A percentile compares a stretch with the other conserved stretches of the same genome.
phyloP scores from a whole-genome alignment of 768 basidiomycete species.

The Trametes cubensis region DNA sequence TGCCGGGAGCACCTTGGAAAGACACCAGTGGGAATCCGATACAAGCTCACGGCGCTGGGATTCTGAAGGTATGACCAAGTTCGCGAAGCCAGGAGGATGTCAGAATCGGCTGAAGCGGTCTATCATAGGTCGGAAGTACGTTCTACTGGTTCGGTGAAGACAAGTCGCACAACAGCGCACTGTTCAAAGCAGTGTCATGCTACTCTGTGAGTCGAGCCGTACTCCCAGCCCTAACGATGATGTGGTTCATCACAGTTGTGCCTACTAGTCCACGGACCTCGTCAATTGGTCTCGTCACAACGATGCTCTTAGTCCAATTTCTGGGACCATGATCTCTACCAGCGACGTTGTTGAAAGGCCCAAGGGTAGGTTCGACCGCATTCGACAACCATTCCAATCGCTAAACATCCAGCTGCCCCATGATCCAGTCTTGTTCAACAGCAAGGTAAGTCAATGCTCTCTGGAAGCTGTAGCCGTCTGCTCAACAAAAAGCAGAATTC shows the following conservation, averaged over 20 bases:
- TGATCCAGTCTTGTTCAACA: slow-evolving; percentile 53
- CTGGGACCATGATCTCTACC: slow-evolving; percentile 57
- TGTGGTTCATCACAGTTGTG: slow-evolving; percentile 1
- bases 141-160: slow-evolving; percentile 70
- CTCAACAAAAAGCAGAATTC: slow-evolving; percentile 42
- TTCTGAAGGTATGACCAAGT: slow-evolving; percentile 47
- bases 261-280: slow-evolving; percentile 50
- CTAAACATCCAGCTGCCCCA: neutral
- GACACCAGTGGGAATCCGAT: slow-evolving; percentile 64
- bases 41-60: slow-evolving; percentile 64
- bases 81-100: neutral
- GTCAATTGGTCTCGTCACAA: slow-evolving; percentile 59
- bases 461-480: neutral
- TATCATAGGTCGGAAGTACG: slow-evolving; percentile 50
- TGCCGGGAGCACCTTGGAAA: slow-evolving; percentile 63
- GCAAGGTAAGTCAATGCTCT: slow-evolving; percentile 39
- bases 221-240: neutral
- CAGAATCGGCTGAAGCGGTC: neutral
- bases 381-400: neutral
- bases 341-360: slow-evolving; percentile 64
- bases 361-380: slow-evolving; percentile 46
- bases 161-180: slow-evolving; percentile 55
- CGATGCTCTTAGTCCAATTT: slow-evolving; percentile 57
- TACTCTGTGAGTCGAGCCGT: slow-evolving; percentile 44
- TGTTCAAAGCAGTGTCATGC: slow-evolving; percentile 62